Conservation (phyloP, 2,329 filamentous ascomycete species). For the Paradendryphiella salina region DNA sequence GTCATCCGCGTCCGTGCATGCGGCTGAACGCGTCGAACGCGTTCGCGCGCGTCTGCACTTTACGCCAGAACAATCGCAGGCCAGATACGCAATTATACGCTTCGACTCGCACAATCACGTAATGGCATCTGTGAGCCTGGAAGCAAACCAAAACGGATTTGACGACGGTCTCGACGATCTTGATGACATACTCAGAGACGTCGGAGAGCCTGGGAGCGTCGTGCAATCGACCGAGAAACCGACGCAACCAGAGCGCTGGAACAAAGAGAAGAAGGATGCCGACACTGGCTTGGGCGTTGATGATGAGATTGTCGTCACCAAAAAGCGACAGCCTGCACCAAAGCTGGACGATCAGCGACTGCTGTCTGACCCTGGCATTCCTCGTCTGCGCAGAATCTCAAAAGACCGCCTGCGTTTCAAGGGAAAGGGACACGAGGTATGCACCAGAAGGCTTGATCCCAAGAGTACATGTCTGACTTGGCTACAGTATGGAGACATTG, state of each 20-base stretch:
- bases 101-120: neutral
- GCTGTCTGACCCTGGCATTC: conserved; percentile 81
- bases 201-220: conserved; percentile 58
- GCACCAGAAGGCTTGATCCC: neutral
- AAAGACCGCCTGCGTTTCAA: conserved; percentile 75
- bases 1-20: conserved; percentile 10
- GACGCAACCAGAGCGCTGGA: conserved; percentile 14
- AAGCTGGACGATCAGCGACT: conserved; percentile 86
- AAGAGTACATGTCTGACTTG: conserved; percentile 13
- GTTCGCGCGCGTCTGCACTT: conserved; percentile 11
- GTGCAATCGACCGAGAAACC: conserved; percentile 43
- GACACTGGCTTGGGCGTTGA: conserved; percentile 72
- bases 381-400: conserved; percentile 73
- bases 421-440: conserved; percentile 90
- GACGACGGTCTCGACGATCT: conserved; percentile 60
- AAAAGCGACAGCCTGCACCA: conserved; percentile 73
- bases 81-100: neutral
- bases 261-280: conserved; percentile 35
- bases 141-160: conserved; percentile 24
- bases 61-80: neutral
- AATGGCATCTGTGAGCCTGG: conserved; percentile 29
- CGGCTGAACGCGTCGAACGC: conserved; percentile 21
- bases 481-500: conserved; percentile 76
- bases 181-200: conserved; percentile 76
- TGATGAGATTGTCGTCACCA: conserved; percentile 80